Evolutionary conservation across 2,329 filamentous ascomycete species (phyloP), one percentile per base, ranked within the genome.

Genomic region (Hypoxylon rubiginosum): DNA sequence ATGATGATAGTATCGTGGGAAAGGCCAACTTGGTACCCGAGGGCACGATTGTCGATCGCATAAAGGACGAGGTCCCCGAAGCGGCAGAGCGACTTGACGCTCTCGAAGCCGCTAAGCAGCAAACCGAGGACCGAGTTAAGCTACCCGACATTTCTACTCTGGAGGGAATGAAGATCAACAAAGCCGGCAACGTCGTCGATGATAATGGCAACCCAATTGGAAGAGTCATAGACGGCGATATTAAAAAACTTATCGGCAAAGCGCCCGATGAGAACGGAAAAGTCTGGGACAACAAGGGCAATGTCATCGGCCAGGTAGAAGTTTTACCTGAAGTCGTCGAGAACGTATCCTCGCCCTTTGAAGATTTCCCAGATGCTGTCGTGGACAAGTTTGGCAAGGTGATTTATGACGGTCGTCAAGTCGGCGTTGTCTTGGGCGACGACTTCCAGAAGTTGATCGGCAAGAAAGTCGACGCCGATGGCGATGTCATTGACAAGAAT

Each of bases 1-100:
- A 84, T 75, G 85, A 88, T 46, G 88, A 89, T 24, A 88, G 89
- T 28, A 82, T 91, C 68, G 85, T 91, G 65, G 89, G 89, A 21
- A 86, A 85, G 68, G 88, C 89, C 70, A 81, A 86, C 69, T 77
- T 84, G 5, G 77, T 83, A 1, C 82, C 84, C 17, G 81, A 83
- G 72, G 77, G 79, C 15, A 77, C 79, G 28, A 77, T 80, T 11
- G 74, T 80, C 32, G 76, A 78, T 1, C 75, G 75, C 17, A 76
- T 78, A 49, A 75, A 72, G 58, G 75, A 77, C 2, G 64, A 77
- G 50, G 58, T 78, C 28, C 76, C 75, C 0, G 75, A 76, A 32
- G 76, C 75, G 39, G 74, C 67, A 4, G 72, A 71, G 19, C 74
- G 75, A 32, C 72, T 78, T 10, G 74, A 78, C 11, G 76, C 76